Base-by-base conservation (phyloP, 116 monocot species). In the Papilionanthe hybrid region DNA sequence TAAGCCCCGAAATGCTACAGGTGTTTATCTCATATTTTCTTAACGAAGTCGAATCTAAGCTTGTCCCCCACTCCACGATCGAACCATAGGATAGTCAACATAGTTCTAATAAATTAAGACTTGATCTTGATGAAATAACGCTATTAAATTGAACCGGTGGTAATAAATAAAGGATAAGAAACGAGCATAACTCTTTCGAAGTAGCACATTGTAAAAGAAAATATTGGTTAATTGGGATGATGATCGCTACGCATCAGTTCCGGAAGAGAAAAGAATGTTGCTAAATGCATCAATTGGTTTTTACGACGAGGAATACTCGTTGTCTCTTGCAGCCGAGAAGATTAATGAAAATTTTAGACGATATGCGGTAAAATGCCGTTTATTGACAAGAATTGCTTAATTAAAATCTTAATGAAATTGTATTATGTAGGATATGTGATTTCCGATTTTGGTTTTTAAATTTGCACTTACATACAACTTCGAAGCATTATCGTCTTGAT, bases 191-290 rank as follows among this genome's bases (percentile, higher is more conserved):
- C 32, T 32, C 69, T 23, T 69, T 69, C 69, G 13, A 69, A 9
- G 30, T 32, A 13, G 10, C 17, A 73, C 20, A 42, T n/a, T 1
- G 43, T 73, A 42, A 73, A 42, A 44, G 44, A 15, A 43, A 73
- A 43, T 22, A 73, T 73, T 18, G 20, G 43, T 65, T 45, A 17
- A 15, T n/a, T 81, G 45, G 22, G 63, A 12, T 57, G 47, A 80
- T 20, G 27, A 79, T 23, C 3, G 18, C 69, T 75, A 99, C 98
- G 95, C 82, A 95, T 99, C n/a, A 41, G 98, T 99, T 78, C 98
- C 98, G 57, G 98, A 99, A 47, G 98, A 99, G 83, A 99, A 99
- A 22, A 99, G 90, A 66, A 99, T 93, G 76, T 99, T 99, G 63
- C 91, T 91, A 80, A 90, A 89, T 76, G 91, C 87, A 57, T 91